Base-by-base conservation (phyloP, 1,284 basidiomycete genomes). In the Xerocomus minutiporus region DNA sequence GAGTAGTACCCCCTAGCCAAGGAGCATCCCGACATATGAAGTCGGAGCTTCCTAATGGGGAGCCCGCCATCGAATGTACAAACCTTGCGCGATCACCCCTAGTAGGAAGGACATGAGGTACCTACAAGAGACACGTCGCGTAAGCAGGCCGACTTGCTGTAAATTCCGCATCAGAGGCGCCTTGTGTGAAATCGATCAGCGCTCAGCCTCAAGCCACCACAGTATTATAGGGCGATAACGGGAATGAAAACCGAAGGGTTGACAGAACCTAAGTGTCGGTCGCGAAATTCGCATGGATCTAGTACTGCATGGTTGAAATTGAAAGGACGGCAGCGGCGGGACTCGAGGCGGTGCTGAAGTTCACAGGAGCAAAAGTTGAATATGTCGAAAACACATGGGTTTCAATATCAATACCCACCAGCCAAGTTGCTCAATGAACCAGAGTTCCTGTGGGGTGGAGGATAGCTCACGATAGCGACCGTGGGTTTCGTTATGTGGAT, bases 91-190 rank as follows among this genome's bases (percentile, higher is more conserved):
- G 23, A 3, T 2, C 28, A 29, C 32, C 40, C 3, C 7, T 41
- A n/a, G 38, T 7, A 8, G 26, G 29, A 39, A n/a, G 9, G 5
- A 41, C 52, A 59, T 29, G 54, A 52, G 51, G 48, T 44, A 31
- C 3, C 17, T 13, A 43, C 43, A 46, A 38, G 13, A 40, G 32
- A 13, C 1, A 8, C 29, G 31, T 43, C 34, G 20, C 41, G 47
- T 54, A 48, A 55, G 29, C 34, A 40, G 5, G 11, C 40, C 31
- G 35, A 32, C 50, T 63, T 66, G 65, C 61, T 64, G 62, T 66
- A 55, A 7, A 29, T 20, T 1, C 15, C 51, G 20, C 29, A 35
- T 23, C 25, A 31, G 23, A 41, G 48, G 39, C 41, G 47, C 20
- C 20, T 13, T 32, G 51, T 40, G 39, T 20, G 38, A 40, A 25